A percentile compares a stretch with the other conserved stretches of the same genome.
These are phyloP conservation scores for Trichophyton rubrum DNA, from an alignment of 2,329 filamentous ascomycete species.

Conservation along the genomic window DNA sequence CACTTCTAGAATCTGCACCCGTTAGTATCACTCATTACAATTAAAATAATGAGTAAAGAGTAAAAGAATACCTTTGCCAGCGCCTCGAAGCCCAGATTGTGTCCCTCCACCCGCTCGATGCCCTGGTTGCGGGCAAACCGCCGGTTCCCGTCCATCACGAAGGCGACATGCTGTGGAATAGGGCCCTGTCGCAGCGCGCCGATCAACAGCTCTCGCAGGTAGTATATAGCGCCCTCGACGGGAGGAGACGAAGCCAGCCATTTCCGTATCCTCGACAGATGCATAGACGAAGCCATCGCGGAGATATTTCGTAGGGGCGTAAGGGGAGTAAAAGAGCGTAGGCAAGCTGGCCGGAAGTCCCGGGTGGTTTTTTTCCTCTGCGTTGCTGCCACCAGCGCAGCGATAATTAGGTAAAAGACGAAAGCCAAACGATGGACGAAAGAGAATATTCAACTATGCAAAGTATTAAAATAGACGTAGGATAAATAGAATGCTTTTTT, in stretches of 20 bases:
- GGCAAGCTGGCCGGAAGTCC: too few relatives aligned
- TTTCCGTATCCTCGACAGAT: slow-evolving; percentile 50
- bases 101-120: slow-evolving; percentile 93
- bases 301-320: not conserved
- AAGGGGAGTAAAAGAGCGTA: too few relatives aligned
- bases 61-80: slow-evolving; percentile 55
- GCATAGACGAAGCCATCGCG: slow-evolving; percentile 39
- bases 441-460: too few relatives aligned
- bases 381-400: too few relatives aligned
- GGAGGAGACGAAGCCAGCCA: slow-evolving; percentile 84
- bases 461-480: not conserved
- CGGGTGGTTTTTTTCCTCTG: too few relatives aligned
- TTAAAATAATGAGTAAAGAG: not conserved
- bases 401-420: too few relatives aligned
- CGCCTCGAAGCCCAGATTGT: slow-evolving; percentile 91
- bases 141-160: slow-evolving; percentile 97
- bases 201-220: slow-evolving; percentile 72
- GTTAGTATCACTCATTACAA: not conserved
- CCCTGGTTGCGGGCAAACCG: slow-evolving; percentile 80
- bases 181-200: slow-evolving; percentile 80
- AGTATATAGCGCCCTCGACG: slow-evolving; percentile 73
- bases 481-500: not conserved
- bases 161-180: slow-evolving; percentile 91
- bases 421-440: too few relatives aligned
- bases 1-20: slow-evolving; percentile 69